These are phyloP conservation scores for Kodamaea restingae DNA, from an alignment of 805 yeast species.

Conservation along the genomic window DNA sequence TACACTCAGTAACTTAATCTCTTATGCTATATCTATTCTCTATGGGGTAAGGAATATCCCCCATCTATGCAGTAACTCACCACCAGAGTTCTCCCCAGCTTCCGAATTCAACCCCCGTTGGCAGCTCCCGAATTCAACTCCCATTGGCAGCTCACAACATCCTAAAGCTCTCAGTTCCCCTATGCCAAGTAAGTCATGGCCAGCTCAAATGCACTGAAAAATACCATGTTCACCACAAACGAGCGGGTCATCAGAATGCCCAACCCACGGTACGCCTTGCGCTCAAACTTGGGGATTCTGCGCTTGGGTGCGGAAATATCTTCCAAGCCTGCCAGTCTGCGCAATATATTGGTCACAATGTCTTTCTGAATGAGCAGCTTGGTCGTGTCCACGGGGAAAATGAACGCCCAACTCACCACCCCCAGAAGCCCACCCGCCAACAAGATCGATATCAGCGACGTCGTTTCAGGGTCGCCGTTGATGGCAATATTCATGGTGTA, in stretches of 20 bases:
- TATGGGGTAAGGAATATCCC: no score
- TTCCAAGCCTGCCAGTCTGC: constrained; percentile 44
- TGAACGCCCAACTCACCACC: constrained; percentile 64
- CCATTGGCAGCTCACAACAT: no score
- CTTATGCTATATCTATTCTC: no score
- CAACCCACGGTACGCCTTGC: constrained; percentile 68
- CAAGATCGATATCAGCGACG: constrained; percentile 30
- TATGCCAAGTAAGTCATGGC: constrained; percentile 55
- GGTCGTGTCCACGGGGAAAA: constrained; percentile 79
- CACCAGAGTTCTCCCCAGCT: no score
- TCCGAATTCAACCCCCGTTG: no score
- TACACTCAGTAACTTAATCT: no score
- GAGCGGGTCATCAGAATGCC: constrained; percentile 73
- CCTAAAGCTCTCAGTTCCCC: neutral
- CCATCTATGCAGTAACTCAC: no score
- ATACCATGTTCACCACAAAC: constrained; percentile 67
- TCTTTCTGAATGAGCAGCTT: constrained; percentile 75
- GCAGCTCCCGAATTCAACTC: no score
- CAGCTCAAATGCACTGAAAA: constrained; percentile 69
- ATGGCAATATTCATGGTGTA: constrained; percentile 36
- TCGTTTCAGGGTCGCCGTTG: constrained; percentile 21
- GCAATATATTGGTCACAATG: constrained; percentile 60
- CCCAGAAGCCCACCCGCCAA: constrained; percentile 82
- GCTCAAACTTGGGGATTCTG: constrained; percentile 30
- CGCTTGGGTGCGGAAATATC: constrained; percentile 32